Evolutionary conservation across 257 asterid genomes (phyloP).

Genomic region (Ilex aquifolium): DNA sequence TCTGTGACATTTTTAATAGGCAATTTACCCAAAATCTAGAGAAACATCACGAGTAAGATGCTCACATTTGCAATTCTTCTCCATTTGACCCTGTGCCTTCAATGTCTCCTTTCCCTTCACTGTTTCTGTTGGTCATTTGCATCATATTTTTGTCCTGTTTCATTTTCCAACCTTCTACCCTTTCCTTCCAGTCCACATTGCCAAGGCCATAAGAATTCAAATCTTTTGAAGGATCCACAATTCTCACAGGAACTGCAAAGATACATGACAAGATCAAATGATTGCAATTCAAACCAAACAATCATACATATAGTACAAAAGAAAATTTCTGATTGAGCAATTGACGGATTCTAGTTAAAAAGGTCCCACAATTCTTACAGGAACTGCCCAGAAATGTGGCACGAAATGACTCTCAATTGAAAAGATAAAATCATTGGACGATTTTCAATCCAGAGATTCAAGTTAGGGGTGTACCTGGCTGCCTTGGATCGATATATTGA

Average conservation of each 20-base stretch:
- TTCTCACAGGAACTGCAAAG: conserved; percentile 78
- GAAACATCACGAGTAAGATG: neutral
- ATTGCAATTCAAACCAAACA: neutral
- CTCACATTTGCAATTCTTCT: conserved; percentile 53
- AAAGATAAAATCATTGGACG: neutral
- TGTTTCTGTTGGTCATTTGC: conserved; percentile 48
- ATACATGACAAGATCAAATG: conserved; percentile 1
- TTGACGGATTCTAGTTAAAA: neutral
- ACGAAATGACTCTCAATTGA: conserved; percentile 4
- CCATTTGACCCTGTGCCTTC: conserved; percentile 79
- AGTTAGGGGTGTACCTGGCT: conserved; percentile 52
- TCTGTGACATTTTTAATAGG: neutral
- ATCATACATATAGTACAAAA: too few species aligned
- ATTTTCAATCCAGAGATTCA: neutral
- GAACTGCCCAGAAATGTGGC: neutral
- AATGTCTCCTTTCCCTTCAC: conserved; percentile 66
- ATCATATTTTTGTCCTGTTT: conserved; percentile 58
- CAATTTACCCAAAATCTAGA: neutral
- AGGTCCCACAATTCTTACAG: neutral
- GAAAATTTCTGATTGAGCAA: too few species aligned
- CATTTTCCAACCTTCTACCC: conserved; percentile 71
- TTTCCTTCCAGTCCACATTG: conserved; percentile 88
- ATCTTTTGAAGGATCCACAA: conserved; percentile 85
- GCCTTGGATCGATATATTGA: conserved; percentile 86
- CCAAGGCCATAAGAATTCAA: conserved; percentile 83